Evolutionary conservation across 108 stramenopile species (phyloP).

Genomic region (Nitzschia putrida): DNA sequence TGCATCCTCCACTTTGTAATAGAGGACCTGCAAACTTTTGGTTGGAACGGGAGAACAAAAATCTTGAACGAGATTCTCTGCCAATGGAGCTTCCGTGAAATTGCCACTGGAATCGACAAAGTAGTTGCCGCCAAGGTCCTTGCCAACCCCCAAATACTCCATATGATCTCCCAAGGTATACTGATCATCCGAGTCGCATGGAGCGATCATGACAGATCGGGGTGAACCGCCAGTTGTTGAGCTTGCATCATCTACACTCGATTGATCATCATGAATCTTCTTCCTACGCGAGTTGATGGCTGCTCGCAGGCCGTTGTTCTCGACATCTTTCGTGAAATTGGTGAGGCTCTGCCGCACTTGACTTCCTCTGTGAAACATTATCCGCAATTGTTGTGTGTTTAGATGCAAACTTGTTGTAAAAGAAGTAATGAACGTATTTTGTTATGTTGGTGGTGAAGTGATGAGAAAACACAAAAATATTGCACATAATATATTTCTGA

Average conservation of each 20-base stretch:
- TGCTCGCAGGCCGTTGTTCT: conserved; percentile 6
- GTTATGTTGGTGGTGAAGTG: too few relatives aligned
- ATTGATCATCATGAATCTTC: not conserved
- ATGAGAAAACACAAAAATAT: too few relatives aligned
- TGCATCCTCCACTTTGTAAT: conserved; percentile 3
- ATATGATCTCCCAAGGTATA: conserved; percentile 23
- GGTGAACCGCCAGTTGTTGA: not conserved
- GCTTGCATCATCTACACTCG: not conserved
- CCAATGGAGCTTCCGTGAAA: not conserved
- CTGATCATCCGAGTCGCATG: not conserved
- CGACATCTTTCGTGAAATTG: conserved; percentile 10
- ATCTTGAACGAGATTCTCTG: conserved; percentile 5
- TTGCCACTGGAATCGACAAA: conserved; percentile 6
- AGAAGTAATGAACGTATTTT: too few relatives aligned
- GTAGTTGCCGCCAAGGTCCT: not conserved
- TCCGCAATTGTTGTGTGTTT: too few relatives aligned
- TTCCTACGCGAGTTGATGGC: not conserved
- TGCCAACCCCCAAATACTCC: conserved; percentile 12
- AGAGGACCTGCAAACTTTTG: not conserved
- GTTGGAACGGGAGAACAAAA: conserved; percentile 2
- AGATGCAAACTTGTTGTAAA: too few relatives aligned
- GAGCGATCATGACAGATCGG: not conserved
- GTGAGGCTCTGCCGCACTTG: not conserved
- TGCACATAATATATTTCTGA: too few relatives aligned
- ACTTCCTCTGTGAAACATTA: not conserved